Evolutionary conservation across 495 filamentous ascomycete species (phyloP).

Genomic region (Aspergillus asperescens): DNA sequence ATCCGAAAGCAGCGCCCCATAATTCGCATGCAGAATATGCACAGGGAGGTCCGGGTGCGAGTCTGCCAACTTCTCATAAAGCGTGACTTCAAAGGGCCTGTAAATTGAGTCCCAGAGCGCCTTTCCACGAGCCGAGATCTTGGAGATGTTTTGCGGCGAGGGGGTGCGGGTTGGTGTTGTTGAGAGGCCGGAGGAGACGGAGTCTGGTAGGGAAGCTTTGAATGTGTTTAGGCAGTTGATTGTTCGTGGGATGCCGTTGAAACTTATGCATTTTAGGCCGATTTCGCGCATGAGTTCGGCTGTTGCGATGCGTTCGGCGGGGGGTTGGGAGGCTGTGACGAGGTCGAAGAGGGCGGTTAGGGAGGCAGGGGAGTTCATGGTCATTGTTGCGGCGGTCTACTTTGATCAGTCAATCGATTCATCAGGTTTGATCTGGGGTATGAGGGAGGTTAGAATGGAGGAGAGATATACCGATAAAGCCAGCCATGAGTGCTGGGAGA

Average conservation of each 20-base stretch:
- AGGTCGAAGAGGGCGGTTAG: slow-evolving; percentile 50
- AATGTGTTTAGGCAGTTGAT: slow-evolving; percentile 74
- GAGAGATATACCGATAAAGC: slow-evolving; percentile 50
- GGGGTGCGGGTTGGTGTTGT: slow-evolving; percentile 46
- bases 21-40: slow-evolving; percentile 65
- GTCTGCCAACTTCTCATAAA: slow-evolving; percentile 58
- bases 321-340: slow-evolving; percentile 35
- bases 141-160: slow-evolving; percentile 44
- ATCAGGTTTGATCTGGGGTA: not conserved
- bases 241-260: slow-evolving; percentile 77
- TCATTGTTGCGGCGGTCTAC: slow-evolving; percentile 67
- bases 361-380: slow-evolving; percentile 67
- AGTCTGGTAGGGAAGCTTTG: slow-evolving; percentile 46
- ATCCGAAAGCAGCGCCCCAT: slow-evolving; percentile 64
- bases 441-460: not conserved
- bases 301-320: slow-evolving; percentile 43
- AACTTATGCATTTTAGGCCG: slow-evolving; percentile 75
- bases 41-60: slow-evolving; percentile 74
- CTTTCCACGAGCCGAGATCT: slow-evolving; percentile 51
- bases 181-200: slow-evolving; percentile 40
- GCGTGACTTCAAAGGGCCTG: slow-evolving; percentile 61
- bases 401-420: too few species aligned
- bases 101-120: slow-evolving; percentile 69
- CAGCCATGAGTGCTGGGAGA: slow-evolving; percentile 59
- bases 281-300: slow-evolving; percentile 75